Evolutionary conservation across 371 early-diverging fungal genomes (phyloP), one percentile per base, ranked within the genome.

Genomic region (Rozella allomycis): DNA sequence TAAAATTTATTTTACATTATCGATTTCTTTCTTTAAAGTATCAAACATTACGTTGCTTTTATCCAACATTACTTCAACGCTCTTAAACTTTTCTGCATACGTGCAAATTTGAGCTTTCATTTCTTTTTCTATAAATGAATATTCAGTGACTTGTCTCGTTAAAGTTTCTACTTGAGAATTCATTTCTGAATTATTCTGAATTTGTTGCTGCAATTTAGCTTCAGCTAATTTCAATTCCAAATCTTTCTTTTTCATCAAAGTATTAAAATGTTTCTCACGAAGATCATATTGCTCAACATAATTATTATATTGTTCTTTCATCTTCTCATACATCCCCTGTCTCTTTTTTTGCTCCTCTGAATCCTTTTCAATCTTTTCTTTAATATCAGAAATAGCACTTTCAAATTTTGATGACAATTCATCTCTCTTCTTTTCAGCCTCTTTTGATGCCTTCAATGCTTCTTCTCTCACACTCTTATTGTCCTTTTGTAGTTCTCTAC

Each of bases 11-110:
- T 33, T 26, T 37, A 60, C 55, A 45, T 53, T 42, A 37, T 69
- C 67, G 61, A 69, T 69, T 39, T 69, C 70, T 31, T 49, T 50
- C 12, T 68, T 55, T 35, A 69, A 70, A 17, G 54, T 54, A 13
- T 43, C 41, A 38, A 70, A 67, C 25, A 70, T 43, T 23, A 64
- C 61, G 31, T 70, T 65, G 41, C 58, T 58, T 39, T 67, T 63
- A 40, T 58, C 55, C 19, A 70, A 42, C 9, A 68, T 67, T 26
- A 61, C 67, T 35, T 70, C 70, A 8, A 68, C 69, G 41, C 60
- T 57, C 38, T 50, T 47, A 36, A 70, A 67, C 47, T 70, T 70
- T 16, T 65, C 63, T 18, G 68, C 63, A 38, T 70, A 70, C 1
- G 57, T 41, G 20, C 43, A 45, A 19, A 67, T 38, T 35, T 67